phyloP scores from a whole-genome alignment of 257 asterid species.

The Ehretia macrophylla region DNA sequence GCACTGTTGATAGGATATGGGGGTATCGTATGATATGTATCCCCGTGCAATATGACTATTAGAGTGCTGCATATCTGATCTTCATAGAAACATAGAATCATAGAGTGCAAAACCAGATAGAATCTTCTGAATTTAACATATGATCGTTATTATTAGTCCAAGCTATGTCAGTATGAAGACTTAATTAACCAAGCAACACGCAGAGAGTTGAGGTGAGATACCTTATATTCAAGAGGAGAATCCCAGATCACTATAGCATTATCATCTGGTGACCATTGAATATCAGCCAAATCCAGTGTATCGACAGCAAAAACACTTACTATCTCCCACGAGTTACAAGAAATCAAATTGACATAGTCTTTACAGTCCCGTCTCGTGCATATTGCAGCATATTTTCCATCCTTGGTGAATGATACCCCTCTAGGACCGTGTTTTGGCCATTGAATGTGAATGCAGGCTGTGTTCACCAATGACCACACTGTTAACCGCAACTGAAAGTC shows the following conservation, averaged over 20 bases:
- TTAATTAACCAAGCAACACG: too few relatives aligned
- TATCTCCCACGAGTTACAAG: conserved; percentile 90
- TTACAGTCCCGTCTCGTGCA: conserved; percentile 99
- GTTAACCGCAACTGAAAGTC: conserved; percentile 89
- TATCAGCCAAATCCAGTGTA: conserved; percentile 88
- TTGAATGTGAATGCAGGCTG: conserved; percentile 93
- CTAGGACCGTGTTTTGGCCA: conserved; percentile 95
- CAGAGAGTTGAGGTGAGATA: conserved; percentile 11
- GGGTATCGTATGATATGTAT: too few relatives aligned
- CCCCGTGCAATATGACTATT: too few relatives aligned
- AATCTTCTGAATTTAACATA: too few relatives aligned
- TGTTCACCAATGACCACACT: conserved; percentile 91
- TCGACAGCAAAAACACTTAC: conserved; percentile 95
- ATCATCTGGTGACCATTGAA: conserved; percentile 98
- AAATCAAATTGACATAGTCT: conserved; percentile 87
- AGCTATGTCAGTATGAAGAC: too few relatives aligned
- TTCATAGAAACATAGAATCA: too few relatives aligned
- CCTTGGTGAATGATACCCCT: conserved; percentile 94
- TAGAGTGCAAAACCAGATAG: too few relatives aligned
- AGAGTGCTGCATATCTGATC: too few relatives aligned
- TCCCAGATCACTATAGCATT: conserved; percentile 98
- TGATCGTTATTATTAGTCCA: too few relatives aligned
- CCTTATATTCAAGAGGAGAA: conserved; percentile 95
- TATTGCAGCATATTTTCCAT: conserved; percentile 92
- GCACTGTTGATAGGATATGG: too few relatives aligned